These are phyloP conservation scores for Termitomyces sp. DNA, from an alignment of 768 basidiomycete species.

Conservation along the genomic window DNA sequence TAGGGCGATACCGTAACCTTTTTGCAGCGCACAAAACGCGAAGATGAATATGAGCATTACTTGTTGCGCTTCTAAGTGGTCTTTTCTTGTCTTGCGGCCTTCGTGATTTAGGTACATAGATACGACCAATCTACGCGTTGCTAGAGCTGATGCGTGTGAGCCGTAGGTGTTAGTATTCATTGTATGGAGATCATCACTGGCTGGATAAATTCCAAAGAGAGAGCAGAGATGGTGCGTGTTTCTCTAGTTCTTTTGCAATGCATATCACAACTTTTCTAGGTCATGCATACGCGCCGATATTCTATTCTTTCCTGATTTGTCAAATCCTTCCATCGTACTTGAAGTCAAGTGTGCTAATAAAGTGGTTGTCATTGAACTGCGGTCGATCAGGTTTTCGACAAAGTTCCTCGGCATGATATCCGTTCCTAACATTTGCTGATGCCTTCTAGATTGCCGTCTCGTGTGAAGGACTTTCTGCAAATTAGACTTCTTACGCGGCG, in stretches of 20 bases:
- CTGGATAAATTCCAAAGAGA: not conserved
- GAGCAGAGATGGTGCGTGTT: not conserved
- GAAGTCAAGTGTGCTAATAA: not conserved
- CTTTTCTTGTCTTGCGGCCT: not conserved
- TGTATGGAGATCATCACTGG: no score
- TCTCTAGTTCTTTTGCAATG: not conserved
- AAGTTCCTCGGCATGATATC: not conserved
- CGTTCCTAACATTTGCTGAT: not conserved
- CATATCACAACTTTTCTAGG: not conserved
- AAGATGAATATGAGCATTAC: not conserved
- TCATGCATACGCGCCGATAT: not conserved
- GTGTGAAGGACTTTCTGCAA: not conserved
- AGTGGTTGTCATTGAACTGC: not conserved
- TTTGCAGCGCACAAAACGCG: not conserved
- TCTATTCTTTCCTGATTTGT: not conserved
- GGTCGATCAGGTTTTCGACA: no score
- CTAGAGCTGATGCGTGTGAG: not conserved
- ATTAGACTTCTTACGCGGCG: not conserved
- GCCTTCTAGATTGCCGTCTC: not conserved
- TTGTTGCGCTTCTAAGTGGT: not conserved
- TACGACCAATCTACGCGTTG: not conserved
- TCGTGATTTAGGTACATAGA: no score
- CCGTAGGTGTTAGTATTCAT: not conserved
- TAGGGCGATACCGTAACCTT: slow-evolving; percentile 1
- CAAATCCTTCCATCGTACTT: not conserved